A percentile compares a stretch with the other conserved stretches of the same genome.
Evolutionary conservation across 1,284 basidiomycete species (phyloP).

Genomic region (Grifola frondosa): DNA sequence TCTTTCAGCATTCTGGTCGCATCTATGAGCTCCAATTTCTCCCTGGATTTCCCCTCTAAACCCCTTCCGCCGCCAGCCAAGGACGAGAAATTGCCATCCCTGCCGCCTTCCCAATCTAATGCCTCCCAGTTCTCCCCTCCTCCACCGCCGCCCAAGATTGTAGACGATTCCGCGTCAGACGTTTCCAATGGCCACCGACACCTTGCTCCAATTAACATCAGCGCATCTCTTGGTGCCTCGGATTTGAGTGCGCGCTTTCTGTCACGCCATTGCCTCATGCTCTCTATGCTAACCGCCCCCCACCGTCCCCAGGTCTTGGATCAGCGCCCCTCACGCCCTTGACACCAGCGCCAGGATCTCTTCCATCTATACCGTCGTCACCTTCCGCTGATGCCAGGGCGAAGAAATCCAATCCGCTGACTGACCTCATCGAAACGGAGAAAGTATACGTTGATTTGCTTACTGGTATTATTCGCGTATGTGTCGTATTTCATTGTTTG

Average conservation of each 20-base stretch:
- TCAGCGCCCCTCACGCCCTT: constrained; percentile 23
- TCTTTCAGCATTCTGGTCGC: constrained; percentile 8
- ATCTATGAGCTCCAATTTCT: constrained; percentile 24
- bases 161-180: constrained; percentile 17
- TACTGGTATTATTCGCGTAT: constrained; percentile 86
- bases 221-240: constrained; percentile 30
- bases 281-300: background rate
- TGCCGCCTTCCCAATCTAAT: constrained; percentile 32
- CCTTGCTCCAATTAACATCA: constrained; percentile 31
- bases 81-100: constrained; percentile 37
- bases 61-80: constrained; percentile 32
- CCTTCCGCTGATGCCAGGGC: constrained; percentile 43
- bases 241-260: constrained; percentile 20
- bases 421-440: constrained; percentile 94
- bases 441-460: constrained; percentile 91
- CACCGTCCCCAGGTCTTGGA: constrained; percentile 11
- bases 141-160: constrained; percentile 38
- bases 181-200: constrained; percentile 11
- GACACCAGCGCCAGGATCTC: constrained; percentile 22
- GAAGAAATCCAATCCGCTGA: constrained; percentile 79
- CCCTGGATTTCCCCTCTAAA: constrained; percentile 23
- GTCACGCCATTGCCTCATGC: background rate
- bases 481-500: constrained; percentile 31
- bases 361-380: constrained; percentile 25
- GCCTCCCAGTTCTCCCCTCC: constrained; percentile 22